These are phyloP conservation scores for Clausena lansium DNA, from an alignment of 345 rosid species.

Conservation along the genomic window DNA sequence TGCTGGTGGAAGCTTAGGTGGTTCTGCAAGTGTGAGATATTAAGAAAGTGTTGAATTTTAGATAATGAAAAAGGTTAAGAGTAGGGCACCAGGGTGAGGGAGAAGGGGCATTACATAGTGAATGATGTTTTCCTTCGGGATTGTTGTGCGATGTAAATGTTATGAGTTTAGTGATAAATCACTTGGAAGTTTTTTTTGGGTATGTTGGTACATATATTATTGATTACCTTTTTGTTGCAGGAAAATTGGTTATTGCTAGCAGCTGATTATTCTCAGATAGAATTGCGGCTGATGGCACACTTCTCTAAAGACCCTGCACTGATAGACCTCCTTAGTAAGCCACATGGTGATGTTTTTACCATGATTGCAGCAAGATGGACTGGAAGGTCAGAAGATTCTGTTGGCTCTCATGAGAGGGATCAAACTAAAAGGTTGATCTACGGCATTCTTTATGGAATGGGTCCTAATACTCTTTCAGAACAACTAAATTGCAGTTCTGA, in stretches of 20 bases:
- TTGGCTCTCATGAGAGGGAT: constrained; percentile 69
- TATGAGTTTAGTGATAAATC: background rate
- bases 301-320: constrained; percentile 81
- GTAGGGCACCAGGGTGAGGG: background rate
- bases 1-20: background rate
- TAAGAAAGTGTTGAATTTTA: background rate
- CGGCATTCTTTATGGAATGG: constrained; percentile 99
- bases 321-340: constrained; percentile 71
- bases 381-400: constrained; percentile 61
- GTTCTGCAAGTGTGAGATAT: background rate
- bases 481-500: constrained; percentile 80
- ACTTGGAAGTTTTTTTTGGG: background rate
- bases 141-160: background rate
- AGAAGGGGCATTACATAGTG: background rate
- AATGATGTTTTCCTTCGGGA: background rate
- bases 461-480: constrained; percentile 80
- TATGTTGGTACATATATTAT: background rate
- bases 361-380: constrained; percentile 93
- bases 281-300: constrained; percentile 90
- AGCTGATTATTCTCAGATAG: constrained; percentile 98
- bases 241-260: constrained; percentile 84
- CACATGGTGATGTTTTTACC: constrained; percentile 83
- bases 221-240: constrained; percentile 39
- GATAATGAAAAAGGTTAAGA: background rate
- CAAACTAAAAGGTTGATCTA: constrained; percentile 91